These are phyloP conservation scores for Penicillium glabrum DNA, from an alignment of 2,329 filamentous ascomycete species.

Conservation along the genomic window DNA sequence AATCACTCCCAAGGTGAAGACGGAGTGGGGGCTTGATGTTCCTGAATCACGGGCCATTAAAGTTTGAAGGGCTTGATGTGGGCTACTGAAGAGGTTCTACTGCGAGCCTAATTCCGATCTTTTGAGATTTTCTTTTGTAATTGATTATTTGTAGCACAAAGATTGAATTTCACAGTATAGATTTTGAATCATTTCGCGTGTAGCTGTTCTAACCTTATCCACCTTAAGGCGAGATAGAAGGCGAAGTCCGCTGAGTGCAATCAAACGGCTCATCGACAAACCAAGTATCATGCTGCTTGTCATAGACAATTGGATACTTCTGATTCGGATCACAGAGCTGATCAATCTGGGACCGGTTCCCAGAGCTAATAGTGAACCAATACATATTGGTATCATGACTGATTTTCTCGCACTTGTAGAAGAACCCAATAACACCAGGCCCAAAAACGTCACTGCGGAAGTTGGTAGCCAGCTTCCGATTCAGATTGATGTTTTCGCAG, in stretches of 20 bases:
- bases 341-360: conserved; percentile 14
- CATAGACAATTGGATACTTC: conserved; percentile 18
- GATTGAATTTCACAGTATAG: not conserved
- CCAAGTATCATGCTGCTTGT: conserved; percentile 21
- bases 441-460: conserved; percentile 24
- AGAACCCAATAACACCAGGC: conserved; percentile 16
- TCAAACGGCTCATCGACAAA: conserved; percentile 24
- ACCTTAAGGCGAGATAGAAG: not conserved
- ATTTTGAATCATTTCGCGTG: not conserved
- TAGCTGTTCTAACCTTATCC: not conserved
- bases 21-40: conserved; percentile 16
- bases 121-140: not conserved
- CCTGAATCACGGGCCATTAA: conserved; percentile 2
- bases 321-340: conserved; percentile 16
- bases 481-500: conserved; percentile 24
- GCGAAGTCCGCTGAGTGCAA: conserved; percentile 18
- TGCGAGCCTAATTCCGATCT: not conserved
- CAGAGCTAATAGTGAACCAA: conserved; percentile 24
- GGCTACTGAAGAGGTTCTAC: not conserved
- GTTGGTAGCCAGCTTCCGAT: conserved; percentile 20
- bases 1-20: conserved; percentile 19
- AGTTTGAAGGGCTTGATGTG: not conserved
- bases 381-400: conserved; percentile 21
- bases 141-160: not conserved
- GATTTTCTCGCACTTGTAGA: conserved; percentile 25